Evolutionary conservation across 305 asterid genomes (phyloP).

Genomic region (Plantago lanceolata): DNA sequence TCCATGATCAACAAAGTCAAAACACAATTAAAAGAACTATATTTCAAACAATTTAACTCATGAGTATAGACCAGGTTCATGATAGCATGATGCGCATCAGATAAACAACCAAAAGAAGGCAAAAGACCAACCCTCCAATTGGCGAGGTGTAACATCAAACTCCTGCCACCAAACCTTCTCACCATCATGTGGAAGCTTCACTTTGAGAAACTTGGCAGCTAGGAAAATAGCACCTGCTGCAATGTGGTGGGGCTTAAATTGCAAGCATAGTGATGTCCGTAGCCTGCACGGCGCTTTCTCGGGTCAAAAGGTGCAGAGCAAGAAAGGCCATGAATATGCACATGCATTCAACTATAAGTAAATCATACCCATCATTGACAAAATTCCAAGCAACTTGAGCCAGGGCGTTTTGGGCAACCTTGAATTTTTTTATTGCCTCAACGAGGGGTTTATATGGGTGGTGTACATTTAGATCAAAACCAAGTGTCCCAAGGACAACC

Average conservation of each 20-base stretch:
- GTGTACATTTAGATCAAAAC: conserved; percentile 77
- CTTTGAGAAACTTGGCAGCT: conserved; percentile 98
- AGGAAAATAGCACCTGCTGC: conserved; percentile 99
- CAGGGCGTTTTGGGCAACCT: conserved; percentile 95
- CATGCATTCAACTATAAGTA: conserved; percentile 29
- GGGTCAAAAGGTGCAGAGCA: conserved; percentile 61
- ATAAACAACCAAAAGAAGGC: conserved; percentile 34
- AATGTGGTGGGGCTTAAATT: conserved; percentile 97
- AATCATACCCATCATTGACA: conserved; percentile 96
- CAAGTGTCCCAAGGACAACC: conserved; percentile 87
- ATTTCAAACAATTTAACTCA: conserved; percentile 18
- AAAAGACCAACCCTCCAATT: conserved; percentile 89
- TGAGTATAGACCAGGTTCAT: conserved; percentile 23
- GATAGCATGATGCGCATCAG: conserved; percentile 29
- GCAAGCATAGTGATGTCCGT: conserved; percentile 97
- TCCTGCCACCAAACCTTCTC: conserved; percentile 99
- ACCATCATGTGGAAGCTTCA: conserved; percentile 94
- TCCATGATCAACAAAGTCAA: not conserved
- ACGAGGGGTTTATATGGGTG: conserved; percentile 99
- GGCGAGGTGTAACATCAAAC: conserved; percentile 98
- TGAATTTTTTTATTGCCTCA: conserved; percentile 89
- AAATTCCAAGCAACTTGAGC: conserved; percentile 99
- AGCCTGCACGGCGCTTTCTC: conserved; percentile 93
- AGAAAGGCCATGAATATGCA: conserved; percentile 52
- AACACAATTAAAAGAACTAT: conserved; percentile 14